phyloP scores from a whole-genome alignment of 495 filamentous ascomycete species.

The Penicillium psychrofluorescens region DNA sequence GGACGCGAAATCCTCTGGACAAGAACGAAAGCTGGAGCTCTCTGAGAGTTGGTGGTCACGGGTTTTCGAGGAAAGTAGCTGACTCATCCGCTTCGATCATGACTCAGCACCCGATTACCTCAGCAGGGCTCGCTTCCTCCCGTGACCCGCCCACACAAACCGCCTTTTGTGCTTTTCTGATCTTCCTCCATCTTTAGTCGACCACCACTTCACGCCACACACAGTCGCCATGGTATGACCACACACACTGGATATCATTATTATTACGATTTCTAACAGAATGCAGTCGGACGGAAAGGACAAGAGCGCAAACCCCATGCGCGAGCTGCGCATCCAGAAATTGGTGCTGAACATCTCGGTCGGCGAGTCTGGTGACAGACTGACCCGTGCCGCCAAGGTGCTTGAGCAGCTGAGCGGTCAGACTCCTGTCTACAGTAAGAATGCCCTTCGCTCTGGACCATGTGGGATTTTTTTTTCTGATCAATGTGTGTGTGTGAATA shows the following conservation, averaged over 20 bases:
- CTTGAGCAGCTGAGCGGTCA: conserved; percentile 99
- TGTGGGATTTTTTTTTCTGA: conserved; percentile 8
- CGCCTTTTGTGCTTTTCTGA: conserved; percentile 32
- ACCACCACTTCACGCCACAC: conserved; percentile 37
- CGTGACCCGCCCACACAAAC: conserved; percentile 34
- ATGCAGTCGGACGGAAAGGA: conserved; percentile 57
- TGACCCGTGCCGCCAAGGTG: conserved; percentile 99
- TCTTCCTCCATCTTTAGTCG: conserved; percentile 34
- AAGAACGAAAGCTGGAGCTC: conserved; percentile 14
- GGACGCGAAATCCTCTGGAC: conserved; percentile 10
- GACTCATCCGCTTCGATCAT: conserved; percentile 4
- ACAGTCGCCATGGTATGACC: conserved; percentile 44
- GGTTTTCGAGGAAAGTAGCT: conserved; percentile 2
- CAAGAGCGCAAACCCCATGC: conserved; percentile 95
- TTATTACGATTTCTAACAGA: conserved; percentile 15
- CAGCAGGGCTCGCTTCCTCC: conserved; percentile 37
- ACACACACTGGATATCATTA: not conserved
- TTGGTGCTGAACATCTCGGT: conserved; percentile 99
- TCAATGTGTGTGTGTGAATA: conserved; percentile 35
- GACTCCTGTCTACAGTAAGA: conserved; percentile 88
- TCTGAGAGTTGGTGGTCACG: conserved; percentile 13
- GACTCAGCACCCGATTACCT: conserved; percentile 26
- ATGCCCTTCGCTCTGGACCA: no score
- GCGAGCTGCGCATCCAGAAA: conserved; percentile 99
- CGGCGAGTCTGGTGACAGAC: conserved; percentile 99